Conservation (phyloP, 2,329 filamentous ascomycete genomes). For the Alternaria longipes region DNA sequence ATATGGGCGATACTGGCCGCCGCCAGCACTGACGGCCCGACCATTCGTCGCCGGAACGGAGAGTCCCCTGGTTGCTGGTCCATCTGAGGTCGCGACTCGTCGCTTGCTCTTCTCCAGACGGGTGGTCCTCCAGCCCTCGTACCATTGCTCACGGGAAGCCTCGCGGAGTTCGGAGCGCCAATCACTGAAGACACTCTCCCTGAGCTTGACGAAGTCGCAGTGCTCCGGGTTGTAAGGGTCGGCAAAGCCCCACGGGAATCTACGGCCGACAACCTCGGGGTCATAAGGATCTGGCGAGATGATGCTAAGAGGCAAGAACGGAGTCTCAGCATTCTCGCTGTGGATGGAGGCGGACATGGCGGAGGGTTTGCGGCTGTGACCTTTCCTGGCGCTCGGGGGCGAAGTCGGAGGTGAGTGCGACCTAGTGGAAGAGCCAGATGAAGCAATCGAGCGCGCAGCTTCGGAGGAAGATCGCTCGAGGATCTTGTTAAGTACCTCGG, state of each 20-base stretch:
- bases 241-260: constrained; percentile 96
- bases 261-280: constrained; percentile 78
- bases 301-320: constrained; percentile 87
- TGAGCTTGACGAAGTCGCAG: constrained; percentile 91
- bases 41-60: constrained; percentile 40
- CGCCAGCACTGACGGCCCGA: constrained; percentile 46
- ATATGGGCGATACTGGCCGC: constrained; percentile 39
- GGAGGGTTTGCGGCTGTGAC: constrained; percentile 54
- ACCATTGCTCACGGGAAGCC: constrained; percentile 90
- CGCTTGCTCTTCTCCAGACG: constrained; percentile 51
- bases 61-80: constrained; percentile 36
- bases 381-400: constrained; percentile 42
- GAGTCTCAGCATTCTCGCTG: constrained; percentile 57
- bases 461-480: constrained; percentile 51
- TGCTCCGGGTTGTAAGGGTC: constrained; percentile 91
- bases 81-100: constrained; percentile 42
- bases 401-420: constrained; percentile 47
- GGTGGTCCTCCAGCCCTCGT: constrained; percentile 88
- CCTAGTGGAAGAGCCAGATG: constrained; percentile 42
- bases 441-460: constrained; percentile 44
- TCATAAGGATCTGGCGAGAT: constrained; percentile 95
- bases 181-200: constrained; percentile 90
- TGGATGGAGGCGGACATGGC: constrained; percentile 51
- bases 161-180: constrained; percentile 93
- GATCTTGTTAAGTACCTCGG: constrained; percentile 51